Conservation (phyloP, 2,329 filamentous ascomycete species). For the Ophiostoma fasciatum region DNA sequence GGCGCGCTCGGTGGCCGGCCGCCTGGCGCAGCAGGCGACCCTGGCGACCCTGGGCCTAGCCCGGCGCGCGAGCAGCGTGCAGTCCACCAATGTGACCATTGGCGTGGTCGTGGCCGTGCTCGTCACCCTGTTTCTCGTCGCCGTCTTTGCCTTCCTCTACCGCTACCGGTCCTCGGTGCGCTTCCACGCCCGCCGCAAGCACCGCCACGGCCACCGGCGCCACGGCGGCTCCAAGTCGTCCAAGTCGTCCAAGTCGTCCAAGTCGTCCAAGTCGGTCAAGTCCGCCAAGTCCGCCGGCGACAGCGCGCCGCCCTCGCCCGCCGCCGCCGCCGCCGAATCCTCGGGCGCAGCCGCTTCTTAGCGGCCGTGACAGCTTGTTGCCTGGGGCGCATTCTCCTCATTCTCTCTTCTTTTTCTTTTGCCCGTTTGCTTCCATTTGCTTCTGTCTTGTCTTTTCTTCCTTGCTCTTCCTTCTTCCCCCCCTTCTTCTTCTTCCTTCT, state of each 20-base stretch:
- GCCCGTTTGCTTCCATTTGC: neutral
- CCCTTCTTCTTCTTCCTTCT: neutral
- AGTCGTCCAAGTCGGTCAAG: too few species aligned
- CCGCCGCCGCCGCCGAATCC: neutral
- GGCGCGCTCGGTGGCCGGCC: too few species aligned
- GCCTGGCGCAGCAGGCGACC: too few species aligned
- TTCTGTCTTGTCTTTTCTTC: neutral
- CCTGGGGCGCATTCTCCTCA: too few species aligned
- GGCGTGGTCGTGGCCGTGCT: slow-evolving; percentile 8
- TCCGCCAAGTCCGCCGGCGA: slow-evolving; percentile 2
- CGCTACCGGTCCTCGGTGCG: slow-evolving; percentile 7
- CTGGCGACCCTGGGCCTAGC: too few species aligned
- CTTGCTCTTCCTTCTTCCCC: neutral
- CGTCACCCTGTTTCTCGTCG: slow-evolving; percentile 4
- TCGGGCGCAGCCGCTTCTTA: too few species aligned
- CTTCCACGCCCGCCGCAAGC: neutral
- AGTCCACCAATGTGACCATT: slow-evolving; percentile 10
- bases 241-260: slow-evolving; percentile 1
- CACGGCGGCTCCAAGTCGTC: slow-evolving; percentile 3
- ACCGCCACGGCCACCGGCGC: neutral
- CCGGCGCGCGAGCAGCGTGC: neutral
- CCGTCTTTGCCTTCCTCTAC: slow-evolving; percentile 5
- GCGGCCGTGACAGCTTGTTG: too few species aligned
- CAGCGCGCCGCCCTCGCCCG: slow-evolving; percentile 6
- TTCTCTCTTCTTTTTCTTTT: neutral